Evolutionary conservation across 352 stramenopile genomes (phyloP), one percentile per base, ranked within the genome.

Genomic region (Phytophthora parvispora): DNA sequence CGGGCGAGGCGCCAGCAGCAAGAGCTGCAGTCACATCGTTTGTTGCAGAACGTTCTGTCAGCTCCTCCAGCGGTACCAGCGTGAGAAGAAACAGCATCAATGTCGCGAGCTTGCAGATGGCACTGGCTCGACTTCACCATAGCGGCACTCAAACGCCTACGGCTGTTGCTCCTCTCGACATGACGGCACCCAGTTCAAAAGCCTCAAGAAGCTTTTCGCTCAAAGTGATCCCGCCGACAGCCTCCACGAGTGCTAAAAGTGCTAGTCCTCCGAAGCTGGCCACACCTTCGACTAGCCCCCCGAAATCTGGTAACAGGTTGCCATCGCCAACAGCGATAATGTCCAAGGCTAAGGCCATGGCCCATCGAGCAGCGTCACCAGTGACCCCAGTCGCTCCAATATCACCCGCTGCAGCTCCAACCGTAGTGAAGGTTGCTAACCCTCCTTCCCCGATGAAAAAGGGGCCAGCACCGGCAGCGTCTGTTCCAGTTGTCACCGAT

Each of bases 401-500:
- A 40, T 45, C 24, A 27, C 27, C 25, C 34, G 29, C 4, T 36
- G 6, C 40, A 58, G n/a, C 49, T 25, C 40, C 72, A 51, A 43
- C 55, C 16, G 55, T 47, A 28, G 28, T 15, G 31, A 72, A 75
- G 25, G 2, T 36, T 50, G 29, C 29, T 58, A 38, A 22, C 38
- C 64, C 59, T 16, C 43, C 65, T 28, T 75, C 70, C 20, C 66
- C 66, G 34, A 42, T 50, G n/a, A 69, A 72, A 53, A 67, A 36
- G 22, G 47, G 40, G 13, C 57, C 47, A 63, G 64, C 59, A 55
- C 62, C 67, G 51, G 57, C 58, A 7, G 57, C 62, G 34, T 69
- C 61, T 18, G 45, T 64, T 60, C 60, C 60, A 29, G 40, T 75
- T 6, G 52, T 56, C 28, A 77, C 62, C 3, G 87, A 95, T 28